Conservation (phyloP, 345 rosid species). For the Aurinia saxatilis region DNA sequence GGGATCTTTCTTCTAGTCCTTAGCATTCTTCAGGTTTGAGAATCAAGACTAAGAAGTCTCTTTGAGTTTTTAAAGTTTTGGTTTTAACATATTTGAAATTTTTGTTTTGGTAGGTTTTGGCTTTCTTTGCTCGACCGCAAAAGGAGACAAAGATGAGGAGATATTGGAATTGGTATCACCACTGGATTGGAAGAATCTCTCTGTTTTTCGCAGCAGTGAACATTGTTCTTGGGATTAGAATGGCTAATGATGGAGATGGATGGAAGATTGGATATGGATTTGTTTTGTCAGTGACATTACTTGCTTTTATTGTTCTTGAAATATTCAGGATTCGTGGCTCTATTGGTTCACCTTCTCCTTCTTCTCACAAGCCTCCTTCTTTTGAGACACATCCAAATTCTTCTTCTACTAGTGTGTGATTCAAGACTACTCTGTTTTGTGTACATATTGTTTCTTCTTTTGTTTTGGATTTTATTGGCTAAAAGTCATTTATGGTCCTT, state of each 20-base stretch:
- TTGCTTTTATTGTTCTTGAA: slow-evolving; percentile 54
- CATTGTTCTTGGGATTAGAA: slow-evolving; percentile 59
- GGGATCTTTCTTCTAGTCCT: slow-evolving; percentile 66
- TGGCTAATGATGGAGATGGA: slow-evolving; percentile 44
- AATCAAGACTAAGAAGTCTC: not conserved
- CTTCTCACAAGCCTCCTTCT: slow-evolving; percentile 35
- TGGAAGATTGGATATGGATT: slow-evolving; percentile 83
- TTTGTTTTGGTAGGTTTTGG: slow-evolving; percentile 45
- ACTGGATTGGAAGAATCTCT: slow-evolving; percentile 72
- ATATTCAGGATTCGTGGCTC: slow-evolving; percentile 36
- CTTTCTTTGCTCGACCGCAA: slow-evolving; percentile 68
- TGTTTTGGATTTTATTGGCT: not conserved
- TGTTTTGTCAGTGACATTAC: slow-evolving; percentile 42
- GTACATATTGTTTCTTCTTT: not conserved
- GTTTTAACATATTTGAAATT: not conserved
- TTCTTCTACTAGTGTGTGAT: slow-evolving; percentile 14
- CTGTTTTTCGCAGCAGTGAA: slow-evolving; percentile 75
- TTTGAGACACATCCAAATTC: slow-evolving; percentile 60
- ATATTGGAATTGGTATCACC: slow-evolving; percentile 92
- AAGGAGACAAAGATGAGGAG: slow-evolving; percentile 60
- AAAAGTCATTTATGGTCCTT: slow-evolving; percentile 1
- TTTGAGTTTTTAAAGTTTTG: not conserved
- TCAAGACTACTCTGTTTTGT: slow-evolving; percentile 1
- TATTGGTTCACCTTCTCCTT: slow-evolving; percentile 25
- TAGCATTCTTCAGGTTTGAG: slow-evolving; percentile 70